A percentile compares a stretch with the other conserved stretches of the same genome.
Evolutionary conservation across 345 rosid species (phyloP).

Genomic region (Salix suchowensis): DNA sequence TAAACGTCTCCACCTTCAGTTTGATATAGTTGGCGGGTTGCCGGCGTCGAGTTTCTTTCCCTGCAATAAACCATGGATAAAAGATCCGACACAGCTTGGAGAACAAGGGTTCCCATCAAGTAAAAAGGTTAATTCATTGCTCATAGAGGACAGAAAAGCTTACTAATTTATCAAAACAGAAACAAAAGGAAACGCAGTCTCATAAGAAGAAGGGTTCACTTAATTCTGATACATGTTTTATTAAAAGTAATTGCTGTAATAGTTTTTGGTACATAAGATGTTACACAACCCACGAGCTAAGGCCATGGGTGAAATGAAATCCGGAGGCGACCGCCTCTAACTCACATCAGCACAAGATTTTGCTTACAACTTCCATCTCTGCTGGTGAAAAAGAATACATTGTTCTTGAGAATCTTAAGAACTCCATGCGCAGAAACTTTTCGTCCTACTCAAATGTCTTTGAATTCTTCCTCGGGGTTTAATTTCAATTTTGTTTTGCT

Average conservation of each 20-base stretch:
- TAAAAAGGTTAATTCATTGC: neutral
- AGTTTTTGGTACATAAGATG: constrained; percentile 17
- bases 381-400: constrained; percentile 5
- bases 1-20: neutral
- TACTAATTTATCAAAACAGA: neutral
- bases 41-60: neutral
- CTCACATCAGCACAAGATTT: constrained; percentile 1
- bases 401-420: neutral
- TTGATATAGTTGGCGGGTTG: neutral
- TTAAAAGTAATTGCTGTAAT: constrained; percentile 4
- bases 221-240: neutral
- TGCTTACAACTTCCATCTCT: constrained; percentile 3
- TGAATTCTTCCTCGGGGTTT: neutral
- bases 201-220: neutral
- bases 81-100: neutral
- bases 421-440: constrained; percentile 22
- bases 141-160: neutral
- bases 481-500: neutral
- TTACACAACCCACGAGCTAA: constrained; percentile 9
- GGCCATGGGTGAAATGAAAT: neutral
- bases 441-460: constrained; percentile 16
- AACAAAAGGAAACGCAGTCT: neutral
- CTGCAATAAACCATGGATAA: neutral
- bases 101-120: neutral
- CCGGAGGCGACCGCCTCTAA: neutral